These are phyloP conservation scores for Wickerhamomyces rabaulensis DNA, from an alignment of 805 yeast genomes.

Conservation along the genomic window DNA sequence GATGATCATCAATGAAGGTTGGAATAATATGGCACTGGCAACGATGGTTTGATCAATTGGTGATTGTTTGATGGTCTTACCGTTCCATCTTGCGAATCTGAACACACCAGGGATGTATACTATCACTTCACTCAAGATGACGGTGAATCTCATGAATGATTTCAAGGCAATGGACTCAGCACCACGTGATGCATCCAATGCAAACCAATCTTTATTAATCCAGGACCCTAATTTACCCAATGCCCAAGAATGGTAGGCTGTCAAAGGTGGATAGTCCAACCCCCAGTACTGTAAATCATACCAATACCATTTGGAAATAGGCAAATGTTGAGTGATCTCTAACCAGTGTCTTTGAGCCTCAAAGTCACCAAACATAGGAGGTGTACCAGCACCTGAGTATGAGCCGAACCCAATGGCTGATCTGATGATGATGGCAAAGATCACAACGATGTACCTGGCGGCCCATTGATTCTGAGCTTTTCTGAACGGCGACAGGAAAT, in stretches of 20 bases:
- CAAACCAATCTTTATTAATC: conserved; percentile 72
- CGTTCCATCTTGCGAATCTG: conserved; percentile 64
- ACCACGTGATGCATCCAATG: conserved; percentile 68
- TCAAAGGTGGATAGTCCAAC: conserved; percentile 92
- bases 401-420: conserved; percentile 87
- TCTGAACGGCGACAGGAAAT: conserved; percentile 71
- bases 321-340: conserved; percentile 78
- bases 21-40: conserved; percentile 74
- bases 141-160: conserved; percentile 81
- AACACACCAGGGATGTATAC: conserved; percentile 78
- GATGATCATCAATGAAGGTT: conserved; percentile 75
- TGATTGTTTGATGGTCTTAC: conserved; percentile 50
- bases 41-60: conserved; percentile 74
- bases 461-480: conserved; percentile 89
- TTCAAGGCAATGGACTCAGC: conserved; percentile 61
- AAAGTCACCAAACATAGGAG: conserved; percentile 91
- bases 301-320: conserved; percentile 78
- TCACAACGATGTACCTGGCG: conserved; percentile 68
- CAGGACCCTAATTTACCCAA: conserved; percentile 68
- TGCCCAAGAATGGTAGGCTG: conserved; percentile 87
- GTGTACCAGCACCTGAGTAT: conserved; percentile 64
- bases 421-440: conserved; percentile 70
- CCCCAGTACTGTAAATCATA: conserved; percentile 95
- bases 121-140: conserved; percentile 65
- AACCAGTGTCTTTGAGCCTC: conserved; percentile 99